phyloP scores from a whole-genome alignment of 2,329 filamentous ascomycete species.

The Thelonectria blattea region DNA sequence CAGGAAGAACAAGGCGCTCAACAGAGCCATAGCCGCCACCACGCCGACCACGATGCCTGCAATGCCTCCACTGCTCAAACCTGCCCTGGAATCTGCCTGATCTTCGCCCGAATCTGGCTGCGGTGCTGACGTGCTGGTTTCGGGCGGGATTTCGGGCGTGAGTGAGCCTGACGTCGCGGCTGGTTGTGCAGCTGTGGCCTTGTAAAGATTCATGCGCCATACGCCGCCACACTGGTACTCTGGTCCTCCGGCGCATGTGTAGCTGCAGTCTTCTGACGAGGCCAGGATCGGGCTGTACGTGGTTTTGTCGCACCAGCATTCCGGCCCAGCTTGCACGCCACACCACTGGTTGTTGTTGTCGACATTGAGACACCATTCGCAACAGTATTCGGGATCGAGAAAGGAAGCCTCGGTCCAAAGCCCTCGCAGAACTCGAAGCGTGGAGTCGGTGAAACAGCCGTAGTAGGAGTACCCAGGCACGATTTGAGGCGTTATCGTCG shows the following conservation, averaged over 20 bases:
- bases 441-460: not conserved
- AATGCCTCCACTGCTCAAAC: not conserved
- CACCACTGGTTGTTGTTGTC: constrained; percentile 5
- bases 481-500: not conserved
- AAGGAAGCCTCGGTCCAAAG: not conserved
- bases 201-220: constrained; percentile 7
- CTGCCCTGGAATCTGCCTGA: not conserved
- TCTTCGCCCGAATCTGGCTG: not conserved
- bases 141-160: not conserved
- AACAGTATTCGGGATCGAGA: not conserved
- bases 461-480: not conserved
- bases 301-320: constrained; percentile 2
- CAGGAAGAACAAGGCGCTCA: not conserved
- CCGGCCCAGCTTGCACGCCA: not conserved
- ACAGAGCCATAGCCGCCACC: not conserved
- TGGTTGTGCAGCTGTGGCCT: not conserved
- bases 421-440: not conserved
- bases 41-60: not conserved
- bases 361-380: constrained; percentile 5
- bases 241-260: not conserved
- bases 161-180: not conserved
- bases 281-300: not conserved
- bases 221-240: not conserved
- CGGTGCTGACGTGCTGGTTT: not conserved
- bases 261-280: not conserved